Base-by-base conservation (phyloP, 768 basidiomycete genomes). In the Tricholoma bakamatsutake region DNA sequence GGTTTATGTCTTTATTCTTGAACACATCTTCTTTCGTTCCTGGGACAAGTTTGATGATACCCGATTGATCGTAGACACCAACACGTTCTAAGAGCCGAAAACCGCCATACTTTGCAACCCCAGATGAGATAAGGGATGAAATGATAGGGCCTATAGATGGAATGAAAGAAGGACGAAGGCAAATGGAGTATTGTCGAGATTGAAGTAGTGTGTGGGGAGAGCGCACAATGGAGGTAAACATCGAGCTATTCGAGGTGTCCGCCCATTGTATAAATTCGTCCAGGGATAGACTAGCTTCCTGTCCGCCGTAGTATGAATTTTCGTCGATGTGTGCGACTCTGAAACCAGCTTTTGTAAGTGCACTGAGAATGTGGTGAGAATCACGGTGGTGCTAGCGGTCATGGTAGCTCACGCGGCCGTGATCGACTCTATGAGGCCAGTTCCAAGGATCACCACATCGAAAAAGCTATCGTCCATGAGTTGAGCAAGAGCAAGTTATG, bases 21-120 rank as follows among this genome's bases (percentile, higher is more conserved):
- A 98, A 98, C 3, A 98, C 80, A 56, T 91, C 89, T 68, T 94
- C 94, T 68, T 97, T 98, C 72, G 83, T 90, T 31, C 86, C 85
- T 1, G 96, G 96, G 0, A 98, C 95, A 50, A 70, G 78, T 62
- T 81, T 81, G 52, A 83, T 65, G 52, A 66, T 67, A 1, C 78
- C 72, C 18, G 73, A 70, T 11, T 71, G 57, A 49, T 81, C 73
- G 62, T 83, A 85, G 43, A 92, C 72, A 37, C 76, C 81, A 15
- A 89, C 76, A 21, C 79, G 80, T 58, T 87, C 90, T 17, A 98
- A 73, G 3, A 97, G 77, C 46, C 88, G 84, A 66, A 94, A 98
- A 2, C 85, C 87, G n/a, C 93, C 91, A 65, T 98, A 98, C 55
- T 87, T 84, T 7, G 93, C 80, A 12, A 98, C 93, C 21, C 92